Evolutionary conservation across 106 monocot genomes (phyloP).

Genomic region (Xerophyta viscosa): DNA sequence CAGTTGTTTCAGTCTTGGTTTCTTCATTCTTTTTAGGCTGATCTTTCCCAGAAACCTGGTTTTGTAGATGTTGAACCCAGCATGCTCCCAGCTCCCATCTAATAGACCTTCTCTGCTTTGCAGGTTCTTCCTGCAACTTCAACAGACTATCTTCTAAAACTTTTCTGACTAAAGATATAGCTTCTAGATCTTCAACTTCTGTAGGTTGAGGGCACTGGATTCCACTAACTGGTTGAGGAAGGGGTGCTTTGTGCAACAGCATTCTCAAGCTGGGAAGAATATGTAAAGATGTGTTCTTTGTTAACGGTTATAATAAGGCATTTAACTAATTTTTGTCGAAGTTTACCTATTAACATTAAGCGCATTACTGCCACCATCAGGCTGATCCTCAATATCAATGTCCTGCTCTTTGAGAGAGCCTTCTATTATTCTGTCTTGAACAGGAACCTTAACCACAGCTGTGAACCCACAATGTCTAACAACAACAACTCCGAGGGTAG

Average conservation of each 20-base stretch:
- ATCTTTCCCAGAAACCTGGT: slow-evolving; percentile 38
- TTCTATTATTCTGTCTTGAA: slow-evolving; percentile 11
- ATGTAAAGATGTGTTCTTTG: too few species aligned
- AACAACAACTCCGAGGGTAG: slow-evolving; percentile 59
- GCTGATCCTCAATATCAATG: slow-evolving; percentile 63
- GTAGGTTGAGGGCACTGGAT: too few species aligned
- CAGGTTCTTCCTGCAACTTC: slow-evolving; percentile 31
- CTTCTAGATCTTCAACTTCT: background rate
- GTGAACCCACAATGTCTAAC: slow-evolving; percentile 82
- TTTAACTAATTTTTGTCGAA: background rate
- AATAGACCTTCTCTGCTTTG: slow-evolving; percentile 22
- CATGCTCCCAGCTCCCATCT: slow-evolving; percentile 98
- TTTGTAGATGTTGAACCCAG: slow-evolving; percentile 93
- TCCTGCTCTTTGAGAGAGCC: slow-evolving; percentile 3
- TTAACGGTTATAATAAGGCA: background rate
- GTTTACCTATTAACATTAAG: slow-evolving; percentile 81
- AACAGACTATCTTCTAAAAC: slow-evolving; percentile 53
- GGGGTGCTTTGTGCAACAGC: too few species aligned
- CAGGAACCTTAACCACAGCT: slow-evolving; percentile 60
- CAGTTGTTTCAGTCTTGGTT: slow-evolving; percentile 26
- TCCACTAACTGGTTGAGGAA: too few species aligned
- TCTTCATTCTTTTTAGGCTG: slow-evolving; percentile 61
- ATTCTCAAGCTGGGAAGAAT: too few species aligned
- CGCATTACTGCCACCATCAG: slow-evolving; percentile 84
- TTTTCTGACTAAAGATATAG: slow-evolving; percentile 24